Base-by-base conservation (phyloP, 169 alveolate species). In the Babesia ovis region DNA sequence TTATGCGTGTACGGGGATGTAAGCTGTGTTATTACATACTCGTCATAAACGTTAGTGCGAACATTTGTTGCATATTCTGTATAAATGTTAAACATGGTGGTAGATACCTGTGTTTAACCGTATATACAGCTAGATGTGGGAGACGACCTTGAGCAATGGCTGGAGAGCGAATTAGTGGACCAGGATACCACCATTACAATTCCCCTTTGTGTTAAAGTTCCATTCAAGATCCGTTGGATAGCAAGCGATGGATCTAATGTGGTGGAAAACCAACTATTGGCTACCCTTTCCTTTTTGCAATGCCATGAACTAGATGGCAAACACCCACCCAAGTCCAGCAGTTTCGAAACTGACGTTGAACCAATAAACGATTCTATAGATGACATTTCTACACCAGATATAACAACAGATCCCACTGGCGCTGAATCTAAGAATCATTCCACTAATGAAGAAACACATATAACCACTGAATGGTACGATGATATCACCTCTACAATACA, bases 171-270 rank as follows among this genome's bases (percentile, higher is more conserved):
- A 23, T 34, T 64, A 48, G 27, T 27, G 6, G 77, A 29, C 22
- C 82, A 64, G 4, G 42, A 37, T 22, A 22, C 18, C 35, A 64
- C 39, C 23, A 34, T 79, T 20, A 60, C 42, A 0, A 45, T 53
- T 12, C 71, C 87, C 2, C n/a, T 8, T 32, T 31, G 27, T 14
- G n/a, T 41, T 4, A 31, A 25, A 0, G 60, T 79, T n/a, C 87
- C 87, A 3, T 50, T 66, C 0, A 59, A 71, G 29, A 48, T 79
- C 27, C 35, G 56, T 16, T 79, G 87, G 87, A 79, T 79, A 18
- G 83, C 54, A 0, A 39, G 69, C 34, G 83, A 79, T 29, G 83
- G 76, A 1, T 43, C 87, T 2, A 25, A 56, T 48, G 76, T 79
- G 1, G 68, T 61, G 3, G 55, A 31, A 25, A 59, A 70, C 77